Conservation (phyloP, 306 rosid genomes). For the Biancaea sappan region DNA sequence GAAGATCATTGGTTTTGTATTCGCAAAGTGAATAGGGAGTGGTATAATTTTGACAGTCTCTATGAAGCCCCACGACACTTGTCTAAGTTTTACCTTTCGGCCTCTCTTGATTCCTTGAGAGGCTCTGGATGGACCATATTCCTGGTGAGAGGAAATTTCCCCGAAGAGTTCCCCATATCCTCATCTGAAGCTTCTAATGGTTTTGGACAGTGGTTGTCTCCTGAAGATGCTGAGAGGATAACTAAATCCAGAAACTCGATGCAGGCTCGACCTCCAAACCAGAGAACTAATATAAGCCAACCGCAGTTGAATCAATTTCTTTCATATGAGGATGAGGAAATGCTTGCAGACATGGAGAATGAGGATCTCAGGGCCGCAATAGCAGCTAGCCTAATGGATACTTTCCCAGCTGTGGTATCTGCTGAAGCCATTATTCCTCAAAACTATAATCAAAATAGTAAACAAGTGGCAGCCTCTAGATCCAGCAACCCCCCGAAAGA, state of each 20-base stretch:
- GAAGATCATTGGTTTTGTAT: conserved; percentile 99
- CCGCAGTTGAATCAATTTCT: conserved; percentile 42
- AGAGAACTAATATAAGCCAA: conserved; percentile 41
- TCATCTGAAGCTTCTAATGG: conserved; percentile 90
- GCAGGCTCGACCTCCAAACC: conserved; percentile 63
- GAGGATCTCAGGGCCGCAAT: conserved; percentile 92
- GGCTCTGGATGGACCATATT: conserved; percentile 99
- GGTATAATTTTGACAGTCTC: conserved; percentile 97
- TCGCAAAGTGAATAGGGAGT: conserved; percentile 87
- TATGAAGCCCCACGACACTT: conserved; percentile 95
- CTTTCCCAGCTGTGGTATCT: conserved; percentile 41
- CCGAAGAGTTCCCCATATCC: conserved; percentile 85
- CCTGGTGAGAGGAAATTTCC: conserved; percentile 91
- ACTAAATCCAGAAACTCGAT: conserved; percentile 82
- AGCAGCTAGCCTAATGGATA: conserved; percentile 84
- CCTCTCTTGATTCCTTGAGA: conserved; percentile 85
- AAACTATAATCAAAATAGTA: conserved; percentile 38
- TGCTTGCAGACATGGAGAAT: conserved; percentile 74
- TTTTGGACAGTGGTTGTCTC: conserved; percentile 94
- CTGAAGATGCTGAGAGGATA: conserved; percentile 96
- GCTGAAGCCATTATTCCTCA: conserved; percentile 41
- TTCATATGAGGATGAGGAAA: conserved; percentile 54
- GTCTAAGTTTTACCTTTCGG: conserved; percentile 96
- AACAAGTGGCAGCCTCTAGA: conserved; percentile 27
- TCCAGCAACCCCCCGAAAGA: conserved; percentile 36